These are phyloP conservation scores for Phaeosphaeria sp. DNA, from an alignment of 2,329 filamentous ascomycete genomes.

Conservation along the genomic window DNA sequence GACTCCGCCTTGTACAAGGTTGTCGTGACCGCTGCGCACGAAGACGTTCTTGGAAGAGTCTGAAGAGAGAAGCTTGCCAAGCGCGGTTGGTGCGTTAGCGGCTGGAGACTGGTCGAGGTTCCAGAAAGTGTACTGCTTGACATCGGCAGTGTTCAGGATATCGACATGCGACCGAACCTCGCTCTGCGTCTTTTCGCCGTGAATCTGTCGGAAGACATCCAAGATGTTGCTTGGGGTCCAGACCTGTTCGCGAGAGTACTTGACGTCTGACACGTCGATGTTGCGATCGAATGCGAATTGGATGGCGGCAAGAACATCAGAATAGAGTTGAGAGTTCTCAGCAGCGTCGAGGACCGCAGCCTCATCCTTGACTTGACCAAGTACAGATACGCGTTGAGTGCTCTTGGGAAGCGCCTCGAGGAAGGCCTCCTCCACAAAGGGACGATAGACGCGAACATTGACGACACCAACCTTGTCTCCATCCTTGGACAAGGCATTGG, in stretches of 20 bases:
- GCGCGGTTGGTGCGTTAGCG: constrained; percentile 66
- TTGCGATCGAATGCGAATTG: constrained; percentile 67
- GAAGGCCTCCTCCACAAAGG: constrained; percentile 95
- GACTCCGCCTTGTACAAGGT: constrained; percentile 74
- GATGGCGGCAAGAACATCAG: constrained; percentile 86
- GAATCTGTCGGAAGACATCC: constrained; percentile 55
- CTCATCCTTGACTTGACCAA: constrained; percentile 84
- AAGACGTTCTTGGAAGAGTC: constrained; percentile 68
- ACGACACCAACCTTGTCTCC: constrained; percentile 84
- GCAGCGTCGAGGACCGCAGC: constrained; percentile 75
- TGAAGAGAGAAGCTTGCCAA: constrained; percentile 66
- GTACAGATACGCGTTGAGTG: constrained; percentile 77
- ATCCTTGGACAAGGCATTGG: constrained; percentile 72
- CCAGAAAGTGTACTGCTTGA: constrained; percentile 93
- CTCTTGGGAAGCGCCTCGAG: constrained; percentile 79
- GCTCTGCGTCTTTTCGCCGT: constrained; percentile 49
- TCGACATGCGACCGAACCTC: constrained; percentile 57
- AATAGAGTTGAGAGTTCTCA: constrained; percentile 83
- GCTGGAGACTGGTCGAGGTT: constrained; percentile 78
- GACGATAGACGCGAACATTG: constrained; percentile 91
- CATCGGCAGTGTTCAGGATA: constrained; percentile 60
- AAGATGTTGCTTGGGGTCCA: constrained; percentile 66
- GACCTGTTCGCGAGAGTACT: constrained; percentile 78
- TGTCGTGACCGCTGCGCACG: constrained; percentile 66
- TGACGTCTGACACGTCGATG: constrained; percentile 80